phyloP scores from a whole-genome alignment of 1,139 yeast species.

The Lizanozyma gosingica region DNA sequence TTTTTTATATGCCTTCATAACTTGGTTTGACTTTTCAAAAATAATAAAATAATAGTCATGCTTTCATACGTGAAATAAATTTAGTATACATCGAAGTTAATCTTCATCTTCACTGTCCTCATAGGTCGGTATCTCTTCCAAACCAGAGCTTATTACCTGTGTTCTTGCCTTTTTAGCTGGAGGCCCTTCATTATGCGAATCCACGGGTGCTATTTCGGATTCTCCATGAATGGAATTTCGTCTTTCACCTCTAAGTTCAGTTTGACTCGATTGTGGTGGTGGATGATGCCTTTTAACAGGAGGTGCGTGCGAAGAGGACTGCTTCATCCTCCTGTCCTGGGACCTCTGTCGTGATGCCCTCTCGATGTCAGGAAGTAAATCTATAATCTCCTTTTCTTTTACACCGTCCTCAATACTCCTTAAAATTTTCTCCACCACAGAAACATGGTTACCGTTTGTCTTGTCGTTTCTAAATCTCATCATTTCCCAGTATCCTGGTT shows the following conservation, averaged over 20 bases:
- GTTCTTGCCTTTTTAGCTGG: constrained; percentile 3
- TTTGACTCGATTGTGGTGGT: neutral
- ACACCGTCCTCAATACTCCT: constrained; percentile 85
- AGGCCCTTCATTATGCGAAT: constrained; percentile 6
- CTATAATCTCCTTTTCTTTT: constrained; percentile 61
- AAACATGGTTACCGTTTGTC: constrained; percentile 72
- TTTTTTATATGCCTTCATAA: too few relatives aligned
- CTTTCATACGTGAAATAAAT: too few relatives aligned
- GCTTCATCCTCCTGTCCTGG: constrained; percentile 5
- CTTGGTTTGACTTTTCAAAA: too few relatives aligned
- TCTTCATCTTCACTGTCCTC: constrained; percentile 33
- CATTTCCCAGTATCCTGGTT: constrained; percentile 65
- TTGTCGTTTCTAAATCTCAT: constrained; percentile 91
- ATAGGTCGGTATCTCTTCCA: constrained; percentile 32
- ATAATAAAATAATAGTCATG: too few relatives aligned
- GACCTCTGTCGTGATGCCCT: constrained; percentile 21
- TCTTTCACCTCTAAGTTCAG: neutral
- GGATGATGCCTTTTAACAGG: constrained; percentile 1
- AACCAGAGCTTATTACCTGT: constrained; percentile 6
- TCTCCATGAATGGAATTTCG: neutral
- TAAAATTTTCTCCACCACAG: constrained; percentile 73
- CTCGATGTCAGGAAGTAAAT: constrained; percentile 26
- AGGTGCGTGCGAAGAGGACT: neutral
- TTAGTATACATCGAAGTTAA: neutral
- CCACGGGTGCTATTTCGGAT: neutral